A percentile compares a stretch with the other conserved stretches of the same genome.
phyloP scores from a whole-genome alignment of 441 rosid species.

The Erodium moschatum region DNA sequence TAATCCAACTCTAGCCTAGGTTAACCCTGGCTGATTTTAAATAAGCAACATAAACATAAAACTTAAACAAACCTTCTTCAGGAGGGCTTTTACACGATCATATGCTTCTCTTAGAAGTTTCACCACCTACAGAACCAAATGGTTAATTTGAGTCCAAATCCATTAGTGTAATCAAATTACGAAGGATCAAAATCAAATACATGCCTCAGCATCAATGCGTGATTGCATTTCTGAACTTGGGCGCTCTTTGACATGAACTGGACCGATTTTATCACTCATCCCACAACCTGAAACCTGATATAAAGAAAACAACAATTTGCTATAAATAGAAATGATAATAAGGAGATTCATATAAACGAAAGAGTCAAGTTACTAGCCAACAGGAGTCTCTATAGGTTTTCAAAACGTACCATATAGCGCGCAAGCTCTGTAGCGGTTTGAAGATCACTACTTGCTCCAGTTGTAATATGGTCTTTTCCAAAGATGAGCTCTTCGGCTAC shows the following conservation, averaged over 20 bases:
- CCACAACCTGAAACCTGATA: conserved; percentile 82
- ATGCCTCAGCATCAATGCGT: conserved; percentile 84
- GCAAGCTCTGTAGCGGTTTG: conserved; percentile 89
- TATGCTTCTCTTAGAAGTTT: conserved; percentile 89
- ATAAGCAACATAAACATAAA: conserved; percentile 5
- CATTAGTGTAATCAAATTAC: not conserved
- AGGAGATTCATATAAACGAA: no score
- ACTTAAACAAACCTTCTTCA: conserved; percentile 54
- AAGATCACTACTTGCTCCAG: conserved; percentile 95
- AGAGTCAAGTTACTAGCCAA: no score
- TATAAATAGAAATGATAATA: no score
- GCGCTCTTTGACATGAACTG: conserved; percentile 84
- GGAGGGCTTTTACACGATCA: conserved; percentile 68
- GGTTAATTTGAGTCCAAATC: not conserved
- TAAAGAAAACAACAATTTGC: not conserved
- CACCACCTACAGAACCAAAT: conserved; percentile 58
- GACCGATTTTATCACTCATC: conserved; percentile 90
- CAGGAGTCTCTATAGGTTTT: no score
- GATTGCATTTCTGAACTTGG: conserved; percentile 97
- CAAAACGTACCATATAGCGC: conserved; percentile 66
- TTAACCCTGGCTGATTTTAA: not conserved
- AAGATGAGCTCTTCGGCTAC: conserved; percentile 96
- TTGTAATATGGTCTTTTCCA: conserved; percentile 78
- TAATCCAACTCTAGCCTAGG: no score
- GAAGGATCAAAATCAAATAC: conserved; percentile 11